phyloP scores from a whole-genome alignment of 257 asterid genomes.

The Solanum pimpinellifolium region DNA sequence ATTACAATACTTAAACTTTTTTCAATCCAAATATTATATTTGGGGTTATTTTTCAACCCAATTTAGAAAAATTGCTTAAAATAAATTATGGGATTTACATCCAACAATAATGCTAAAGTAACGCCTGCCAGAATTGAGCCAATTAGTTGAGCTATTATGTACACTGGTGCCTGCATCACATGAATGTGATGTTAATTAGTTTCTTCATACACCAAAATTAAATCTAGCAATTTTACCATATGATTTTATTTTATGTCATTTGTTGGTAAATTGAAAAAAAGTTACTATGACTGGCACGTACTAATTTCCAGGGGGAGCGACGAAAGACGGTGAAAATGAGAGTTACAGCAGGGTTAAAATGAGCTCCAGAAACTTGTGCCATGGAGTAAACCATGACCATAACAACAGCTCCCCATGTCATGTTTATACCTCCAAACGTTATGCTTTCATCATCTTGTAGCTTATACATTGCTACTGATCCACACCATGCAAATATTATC shows the following conservation, averaged over 20 bases:
- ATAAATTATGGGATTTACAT: conserved; percentile 24
- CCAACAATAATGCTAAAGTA: conserved; percentile 31
- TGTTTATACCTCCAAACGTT: conserved; percentile 51
- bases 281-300: background rate
- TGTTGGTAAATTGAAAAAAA: background rate
- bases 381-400: conserved; percentile 61
- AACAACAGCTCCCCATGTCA: conserved; percentile 68
- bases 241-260: background rate
- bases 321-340: conserved; percentile 38
- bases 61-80: conserved; percentile 52
- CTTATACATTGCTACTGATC: conserved; percentile 47
- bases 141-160: conserved; percentile 36
- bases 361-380: conserved; percentile 84
- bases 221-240: background rate
- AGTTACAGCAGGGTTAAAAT: conserved; percentile 78
- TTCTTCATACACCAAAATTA: background rate
- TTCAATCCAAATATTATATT: background rate
- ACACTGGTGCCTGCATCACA: conserved; percentile 44
- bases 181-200: background rate
- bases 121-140: conserved; percentile 62
- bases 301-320: conserved; percentile 63
- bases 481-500: conserved; percentile 64
- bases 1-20: background rate
- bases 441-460: conserved; percentile 37
- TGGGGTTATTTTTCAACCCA: background rate